Evolutionary conservation across 139 green algal species (phyloP).

Genomic region (Gonium pectorale): DNA sequence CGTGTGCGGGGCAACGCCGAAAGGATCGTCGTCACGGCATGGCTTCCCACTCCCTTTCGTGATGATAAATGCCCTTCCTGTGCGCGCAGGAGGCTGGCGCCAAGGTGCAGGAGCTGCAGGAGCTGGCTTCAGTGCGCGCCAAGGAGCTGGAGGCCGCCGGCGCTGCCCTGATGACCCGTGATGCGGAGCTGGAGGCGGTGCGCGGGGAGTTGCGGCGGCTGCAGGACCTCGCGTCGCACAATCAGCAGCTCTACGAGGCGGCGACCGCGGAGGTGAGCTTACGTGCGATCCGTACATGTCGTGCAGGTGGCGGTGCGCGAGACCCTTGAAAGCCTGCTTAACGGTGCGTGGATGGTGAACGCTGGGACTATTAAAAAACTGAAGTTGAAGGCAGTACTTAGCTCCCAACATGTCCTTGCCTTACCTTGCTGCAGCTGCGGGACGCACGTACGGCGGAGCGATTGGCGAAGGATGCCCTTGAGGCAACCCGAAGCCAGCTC

Average conservation of each 20-base stretch:
- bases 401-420: too few relatives aligned
- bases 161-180: neutral
- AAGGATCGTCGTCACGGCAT: too few relatives aligned
- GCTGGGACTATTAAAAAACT: too few relatives aligned
- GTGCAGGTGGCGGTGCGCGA: too few relatives aligned
- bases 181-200: constrained; percentile 7
- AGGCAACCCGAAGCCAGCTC: neutral
- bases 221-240: neutral
- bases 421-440: neutral
- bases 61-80: too few relatives aligned
- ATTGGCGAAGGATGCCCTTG: neutral
- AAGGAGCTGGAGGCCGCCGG: neutral
- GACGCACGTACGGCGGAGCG: neutral
- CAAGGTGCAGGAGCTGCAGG: neutral
- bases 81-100: neutral
- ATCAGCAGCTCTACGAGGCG: neutral
- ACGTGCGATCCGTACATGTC: too few relatives aligned
- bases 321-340: too few relatives aligned
- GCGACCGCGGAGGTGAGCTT: neutral
- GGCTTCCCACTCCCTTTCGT: too few relatives aligned
- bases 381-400: too few relatives aligned
- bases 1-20: too few relatives aligned
- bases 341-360: too few relatives aligned
- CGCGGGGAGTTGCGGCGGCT: neutral
- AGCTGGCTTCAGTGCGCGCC: neutral